These are phyloP conservation scores for Cornus kousa DNA, from an alignment of 148 eudicot species.

Conservation along the genomic window DNA sequence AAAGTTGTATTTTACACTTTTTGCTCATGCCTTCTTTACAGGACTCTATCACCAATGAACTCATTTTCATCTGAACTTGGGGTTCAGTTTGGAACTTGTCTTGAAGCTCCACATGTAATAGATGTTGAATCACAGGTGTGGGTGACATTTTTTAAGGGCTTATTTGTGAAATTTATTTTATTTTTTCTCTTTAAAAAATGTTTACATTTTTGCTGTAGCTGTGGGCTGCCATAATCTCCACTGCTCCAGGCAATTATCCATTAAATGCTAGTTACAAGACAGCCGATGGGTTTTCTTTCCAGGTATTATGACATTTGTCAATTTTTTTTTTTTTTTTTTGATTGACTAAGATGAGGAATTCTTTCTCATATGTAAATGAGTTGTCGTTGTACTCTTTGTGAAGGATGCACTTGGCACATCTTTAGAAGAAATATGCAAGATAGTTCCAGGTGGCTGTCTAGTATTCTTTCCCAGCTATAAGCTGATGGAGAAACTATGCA, in stretches of 20 bases:
- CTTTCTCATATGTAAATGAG: constrained; percentile 9
- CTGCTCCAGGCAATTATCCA: constrained; percentile 69
- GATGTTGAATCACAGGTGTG: constrained; percentile 85
- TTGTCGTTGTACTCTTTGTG: constrained; percentile 19
- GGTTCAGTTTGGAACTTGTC: constrained; percentile 71
- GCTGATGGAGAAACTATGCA: constrained; percentile 87
- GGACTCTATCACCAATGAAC: constrained; percentile 90
- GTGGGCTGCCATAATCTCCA: constrained; percentile 74
- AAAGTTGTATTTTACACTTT: background rate
- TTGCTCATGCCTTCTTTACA: constrained; percentile 23
- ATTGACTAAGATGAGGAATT: constrained; percentile 12
- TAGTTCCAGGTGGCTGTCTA: constrained; percentile 91
- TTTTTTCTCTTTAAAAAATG: constrained; percentile 3
- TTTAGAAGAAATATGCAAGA: constrained; percentile 75
- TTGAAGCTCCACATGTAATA: constrained; percentile 94
- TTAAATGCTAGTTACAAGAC: constrained; percentile 91
- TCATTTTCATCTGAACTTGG: constrained; percentile 97
- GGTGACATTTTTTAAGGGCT: background rate
- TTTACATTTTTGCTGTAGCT: constrained; percentile 39
- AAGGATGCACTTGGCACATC: constrained; percentile 85
- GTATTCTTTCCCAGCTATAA: constrained; percentile 98
- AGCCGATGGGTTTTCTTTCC: constrained; percentile 75
- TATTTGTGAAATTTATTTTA: background rate
- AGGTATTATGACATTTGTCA: constrained; percentile 42
- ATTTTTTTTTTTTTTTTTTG: background rate